Percentiles rank a stretch among this genome's conserved stretches.
Evolutionary conservation across 2,329 filamentous ascomycete genomes (phyloP).

Genomic region (Lecanoromycetidae sp.): DNA sequence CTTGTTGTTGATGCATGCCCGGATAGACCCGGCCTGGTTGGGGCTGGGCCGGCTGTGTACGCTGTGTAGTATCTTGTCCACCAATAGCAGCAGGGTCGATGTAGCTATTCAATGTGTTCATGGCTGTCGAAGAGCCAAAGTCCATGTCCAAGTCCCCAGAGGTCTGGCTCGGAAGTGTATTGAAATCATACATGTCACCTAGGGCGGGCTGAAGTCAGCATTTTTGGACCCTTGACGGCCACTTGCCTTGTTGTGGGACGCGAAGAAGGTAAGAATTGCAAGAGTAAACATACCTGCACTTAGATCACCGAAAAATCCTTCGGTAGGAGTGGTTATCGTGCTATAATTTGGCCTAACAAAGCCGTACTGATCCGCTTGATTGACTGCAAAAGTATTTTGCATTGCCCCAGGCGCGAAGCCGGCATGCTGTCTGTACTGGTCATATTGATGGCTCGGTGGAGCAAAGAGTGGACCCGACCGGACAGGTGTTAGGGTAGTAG

Average conservation of each 20-base stretch:
- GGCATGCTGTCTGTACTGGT: conserved; percentile 89
- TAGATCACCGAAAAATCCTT: conserved; percentile 36
- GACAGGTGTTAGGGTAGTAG: conserved; percentile 38
- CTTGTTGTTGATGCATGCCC: conserved; percentile 84
- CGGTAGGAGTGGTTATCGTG: too few species aligned
- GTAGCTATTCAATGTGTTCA: conserved; percentile 33
- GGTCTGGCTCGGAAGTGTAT: conserved; percentile 50
- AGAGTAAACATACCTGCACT: too few species aligned
- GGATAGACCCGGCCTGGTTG: conserved; percentile 70
- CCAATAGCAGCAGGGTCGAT: conserved; percentile 64
- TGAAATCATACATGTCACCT: conserved; percentile 57
- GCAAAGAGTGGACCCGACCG: conserved; percentile 47
- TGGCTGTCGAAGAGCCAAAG: conserved; percentile 50
- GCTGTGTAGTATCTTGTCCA: conserved; percentile 46
- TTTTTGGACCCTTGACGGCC: too few species aligned
- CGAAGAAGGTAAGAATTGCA: too few species aligned
- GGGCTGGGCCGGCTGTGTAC: conserved; percentile 40
- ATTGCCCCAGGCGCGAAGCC: conserved; percentile 78
- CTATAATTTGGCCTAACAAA: too few species aligned
- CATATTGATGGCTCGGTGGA: conserved; percentile 87
- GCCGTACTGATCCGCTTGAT: conserved; percentile 43
- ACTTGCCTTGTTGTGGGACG: too few species aligned
- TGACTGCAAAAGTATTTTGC: conserved; percentile 66
- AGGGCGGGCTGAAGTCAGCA: conserved; percentile 49
- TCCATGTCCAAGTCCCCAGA: conserved; percentile 59